These are phyloP conservation scores for Porodaedalea pini DNA, from an alignment of 1,284 basidiomycete species.

Conservation along the genomic window DNA sequence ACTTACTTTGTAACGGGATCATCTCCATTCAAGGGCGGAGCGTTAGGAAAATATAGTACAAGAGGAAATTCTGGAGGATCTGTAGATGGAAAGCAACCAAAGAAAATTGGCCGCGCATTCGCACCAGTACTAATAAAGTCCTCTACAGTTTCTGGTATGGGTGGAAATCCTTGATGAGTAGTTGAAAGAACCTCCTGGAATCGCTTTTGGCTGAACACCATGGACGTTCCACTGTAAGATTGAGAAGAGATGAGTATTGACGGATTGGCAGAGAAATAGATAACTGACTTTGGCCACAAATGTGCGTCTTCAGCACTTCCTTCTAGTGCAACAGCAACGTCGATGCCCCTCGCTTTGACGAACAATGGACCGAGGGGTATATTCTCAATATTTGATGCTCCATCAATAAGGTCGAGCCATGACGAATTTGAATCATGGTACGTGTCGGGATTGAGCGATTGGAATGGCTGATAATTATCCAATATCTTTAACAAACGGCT, in stretches of 20 bases:
- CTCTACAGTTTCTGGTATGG: slow-evolving; percentile 48
- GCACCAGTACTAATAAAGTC: slow-evolving; percentile 63
- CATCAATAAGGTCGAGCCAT: slow-evolving; percentile 59
- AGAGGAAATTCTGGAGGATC: slow-evolving; percentile 52
- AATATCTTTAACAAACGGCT: neutral
- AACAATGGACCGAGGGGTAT: slow-evolving; percentile 63
- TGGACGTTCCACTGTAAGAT: slow-evolving; percentile 48
- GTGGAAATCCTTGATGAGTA: slow-evolving; percentile 61
- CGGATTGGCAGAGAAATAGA: no score
- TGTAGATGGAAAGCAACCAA: slow-evolving; percentile 62
- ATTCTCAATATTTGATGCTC: slow-evolving; percentile 58
- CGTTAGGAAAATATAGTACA: slow-evolving; percentile 61
- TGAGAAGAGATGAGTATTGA: slow-evolving; percentile 2
- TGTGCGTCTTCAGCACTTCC: slow-evolving; percentile 53
- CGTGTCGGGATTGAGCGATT: slow-evolving; percentile 39
- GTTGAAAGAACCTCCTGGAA: slow-evolving; percentile 43
- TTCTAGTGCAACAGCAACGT: slow-evolving; percentile 71
- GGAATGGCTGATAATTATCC: slow-evolving; percentile 47
- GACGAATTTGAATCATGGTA: slow-evolving; percentile 44
- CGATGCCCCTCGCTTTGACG: slow-evolving; percentile 57
- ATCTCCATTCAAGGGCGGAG: slow-evolving; percentile 55
- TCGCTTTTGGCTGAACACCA: slow-evolving; percentile 40
- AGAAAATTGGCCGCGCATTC: slow-evolving; percentile 70
- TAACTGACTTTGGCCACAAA: slow-evolving; percentile 66
- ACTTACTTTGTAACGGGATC: slow-evolving; percentile 61